Conservation (phyloP, 2,329 filamentous ascomycete genomes). For the Fusarium sp. region DNA sequence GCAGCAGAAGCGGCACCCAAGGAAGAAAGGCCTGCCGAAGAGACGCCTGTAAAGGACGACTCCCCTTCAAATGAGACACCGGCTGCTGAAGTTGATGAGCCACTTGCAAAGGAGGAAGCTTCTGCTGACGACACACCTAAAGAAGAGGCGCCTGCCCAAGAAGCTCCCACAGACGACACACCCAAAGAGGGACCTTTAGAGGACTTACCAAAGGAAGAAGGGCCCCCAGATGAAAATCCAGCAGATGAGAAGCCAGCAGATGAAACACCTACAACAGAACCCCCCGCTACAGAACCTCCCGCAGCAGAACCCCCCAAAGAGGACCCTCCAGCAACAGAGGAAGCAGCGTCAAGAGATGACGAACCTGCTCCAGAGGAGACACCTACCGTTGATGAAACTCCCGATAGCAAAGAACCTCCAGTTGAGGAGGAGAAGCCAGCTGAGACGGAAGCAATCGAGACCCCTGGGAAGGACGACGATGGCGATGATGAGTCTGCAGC, state of each 20-base stretch:
- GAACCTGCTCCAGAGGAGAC: slow-evolving; percentile 8
- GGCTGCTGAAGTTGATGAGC: slow-evolving; percentile 16
- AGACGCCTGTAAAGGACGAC: slow-evolving; percentile 8
- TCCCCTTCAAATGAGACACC: slow-evolving; percentile 13
- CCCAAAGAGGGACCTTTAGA: slow-evolving; percentile 15
- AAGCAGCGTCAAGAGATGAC: slow-evolving; percentile 1
- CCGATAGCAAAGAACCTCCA: slow-evolving; percentile 11
- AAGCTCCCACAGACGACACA: slow-evolving; percentile 19
- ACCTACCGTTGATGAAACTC: slow-evolving; percentile 6
- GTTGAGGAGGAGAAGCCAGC: slow-evolving; percentile 1
- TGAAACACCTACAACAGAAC: neutral
- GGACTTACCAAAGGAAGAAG: slow-evolving; percentile 17
- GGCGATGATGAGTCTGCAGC: slow-evolving; percentile 30
- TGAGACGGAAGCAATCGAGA: slow-evolving; percentile 11
- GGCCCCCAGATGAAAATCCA: slow-evolving; percentile 6
- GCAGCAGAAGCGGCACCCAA: slow-evolving; percentile 14
- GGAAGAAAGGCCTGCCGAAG: slow-evolving; percentile 28
- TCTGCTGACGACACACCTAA: slow-evolving; percentile 8
- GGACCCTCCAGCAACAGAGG: neutral
- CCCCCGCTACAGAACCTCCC: neutral
- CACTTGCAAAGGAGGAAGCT: slow-evolving; percentile 14
- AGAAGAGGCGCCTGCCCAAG: slow-evolving; percentile 19
- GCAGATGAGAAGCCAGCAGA: slow-evolving; percentile 17
- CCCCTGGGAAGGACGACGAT: slow-evolving; percentile 20
- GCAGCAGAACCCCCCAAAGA: neutral